Base-by-base conservation (phyloP, 2,329 filamentous ascomycete species). In the Neofusicoccum sp. region DNA sequence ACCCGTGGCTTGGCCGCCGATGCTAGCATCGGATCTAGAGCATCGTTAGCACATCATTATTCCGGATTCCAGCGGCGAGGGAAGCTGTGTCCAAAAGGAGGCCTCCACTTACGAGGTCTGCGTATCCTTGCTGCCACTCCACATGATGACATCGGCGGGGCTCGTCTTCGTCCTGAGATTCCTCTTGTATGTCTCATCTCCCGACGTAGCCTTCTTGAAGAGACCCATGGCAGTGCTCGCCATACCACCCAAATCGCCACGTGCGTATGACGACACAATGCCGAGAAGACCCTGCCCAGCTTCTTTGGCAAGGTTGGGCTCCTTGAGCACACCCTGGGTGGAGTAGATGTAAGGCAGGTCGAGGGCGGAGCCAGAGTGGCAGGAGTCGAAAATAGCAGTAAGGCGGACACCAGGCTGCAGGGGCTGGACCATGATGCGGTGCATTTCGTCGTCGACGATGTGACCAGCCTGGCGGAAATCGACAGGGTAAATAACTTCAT, bases 61-160 rank as follows among this genome's bases (percentile, higher is more conserved):
- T 33, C 39, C 39, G 6, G 12, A 47, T 11, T 7, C 34, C 11
- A 7, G 34, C 9, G 33, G 22, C 4, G 43, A 8, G 74, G 66
- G 73, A 67, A 48, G 37, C 28, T 39, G 22, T 50, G 71, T 88
- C 89, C 4, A 43, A 33, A 22, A 8, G n/a, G 44, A 2, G 54
- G 41, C 37, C 36, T 34, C 31, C 9, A 58, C 54, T 80, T 82
- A 92, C 89, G 90, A 93, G 69, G 95, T 99, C 79, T 98, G 95
- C 66, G 89, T 87, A 74, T 99, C 95, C 79, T 97, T 97, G 80
- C 92, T 96, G 63, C 95, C 95, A 65, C 92, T 96, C 90, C 93
- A 97, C 91, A 97, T 96, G 74, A 99, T 87, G 36, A 99, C 95
- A 77, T 99, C 95, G 44, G 95, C 95, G 1, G 93, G 89, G 61